phyloP scores from a whole-genome alignment of 345 rosid species.

The Salix brachista region DNA sequence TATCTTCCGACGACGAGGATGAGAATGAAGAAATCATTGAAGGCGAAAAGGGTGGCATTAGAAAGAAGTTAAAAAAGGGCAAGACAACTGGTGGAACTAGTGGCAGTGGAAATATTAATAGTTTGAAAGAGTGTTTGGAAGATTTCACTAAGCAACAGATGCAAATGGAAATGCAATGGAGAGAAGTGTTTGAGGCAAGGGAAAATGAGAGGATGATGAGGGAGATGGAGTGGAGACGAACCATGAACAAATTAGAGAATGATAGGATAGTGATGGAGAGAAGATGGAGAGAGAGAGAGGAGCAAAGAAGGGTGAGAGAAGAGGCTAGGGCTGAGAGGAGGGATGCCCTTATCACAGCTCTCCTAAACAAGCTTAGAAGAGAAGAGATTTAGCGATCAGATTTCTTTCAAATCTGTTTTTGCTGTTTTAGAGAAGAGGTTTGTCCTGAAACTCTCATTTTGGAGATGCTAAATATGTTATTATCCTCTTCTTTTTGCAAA shows the following conservation, averaged over 20 bases:
- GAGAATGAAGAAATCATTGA: constrained; percentile 54
- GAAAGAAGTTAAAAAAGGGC: constrained; percentile 51
- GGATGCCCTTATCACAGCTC: constrained; percentile 72
- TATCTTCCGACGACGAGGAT: constrained; percentile 77
- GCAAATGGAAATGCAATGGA: constrained; percentile 81
- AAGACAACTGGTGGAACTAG: constrained; percentile 16
- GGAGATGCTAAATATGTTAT: not conserved
- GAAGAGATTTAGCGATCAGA: constrained; percentile 32
- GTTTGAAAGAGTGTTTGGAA: constrained; percentile 53
- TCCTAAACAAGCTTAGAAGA: constrained; percentile 64
- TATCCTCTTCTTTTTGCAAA: not conserved
- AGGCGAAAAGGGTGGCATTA: constrained; percentile 26
- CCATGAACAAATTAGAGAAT: constrained; percentile 77
- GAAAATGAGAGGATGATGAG: constrained; percentile 67
- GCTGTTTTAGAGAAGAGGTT: constrained; percentile 30
- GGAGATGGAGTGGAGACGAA: constrained; percentile 90
- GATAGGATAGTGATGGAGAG: constrained; percentile 81
- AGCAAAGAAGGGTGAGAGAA: constrained; percentile 77
- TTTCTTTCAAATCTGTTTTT: not conserved
- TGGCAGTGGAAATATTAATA: constrained; percentile 6
- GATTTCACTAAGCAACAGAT: constrained; percentile 83
- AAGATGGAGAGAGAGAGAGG: constrained; percentile 88
- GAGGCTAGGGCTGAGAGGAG: constrained; percentile 95
- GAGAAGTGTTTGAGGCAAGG: constrained; percentile 67
- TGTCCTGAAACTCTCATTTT: constrained; percentile 14